These are phyloP conservation scores for Mallotus repandus DNA, from an alignment of 441 rosid species.

Conservation along the genomic window DNA sequence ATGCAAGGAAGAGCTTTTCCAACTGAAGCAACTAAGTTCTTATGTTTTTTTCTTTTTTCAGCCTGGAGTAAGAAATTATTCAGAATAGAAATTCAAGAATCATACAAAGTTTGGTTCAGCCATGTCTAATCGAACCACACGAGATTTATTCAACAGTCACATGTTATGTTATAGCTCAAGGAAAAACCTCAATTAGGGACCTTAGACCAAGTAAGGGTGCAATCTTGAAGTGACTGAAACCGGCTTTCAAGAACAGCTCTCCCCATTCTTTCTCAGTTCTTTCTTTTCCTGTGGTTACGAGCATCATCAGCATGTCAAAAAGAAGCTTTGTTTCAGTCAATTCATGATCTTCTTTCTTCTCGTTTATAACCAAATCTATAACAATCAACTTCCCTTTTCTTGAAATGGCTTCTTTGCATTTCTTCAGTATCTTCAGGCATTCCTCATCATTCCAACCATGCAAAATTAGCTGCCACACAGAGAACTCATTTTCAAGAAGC, in stretches of 20 bases:
- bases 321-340: background rate
- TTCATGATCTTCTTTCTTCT: background rate
- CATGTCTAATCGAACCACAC: too few species aligned
- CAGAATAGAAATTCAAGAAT: too few species aligned
- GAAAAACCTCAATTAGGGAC: background rate
- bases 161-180: background rate
- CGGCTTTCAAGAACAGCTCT: background rate
- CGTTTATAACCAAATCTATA: background rate
- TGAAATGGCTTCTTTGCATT: constrained; percentile 11
- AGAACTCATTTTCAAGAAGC: background rate
- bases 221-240: background rate
- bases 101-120: too few species aligned
- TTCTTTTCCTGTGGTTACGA: background rate
- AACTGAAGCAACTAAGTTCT: too few species aligned
- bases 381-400: background rate
- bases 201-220: background rate
- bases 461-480: background rate
- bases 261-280: constrained; percentile 8
- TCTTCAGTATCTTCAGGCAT: background rate
- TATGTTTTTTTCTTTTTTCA: too few species aligned
- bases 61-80: too few species aligned
- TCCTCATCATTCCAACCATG: background rate
- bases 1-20: too few species aligned
- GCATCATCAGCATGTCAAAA: constrained; percentile 5
- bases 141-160: constrained; percentile 1